Base-by-base conservation (phyloP, 768 basidiomycete genomes). In the Boletus edulis region DNA sequence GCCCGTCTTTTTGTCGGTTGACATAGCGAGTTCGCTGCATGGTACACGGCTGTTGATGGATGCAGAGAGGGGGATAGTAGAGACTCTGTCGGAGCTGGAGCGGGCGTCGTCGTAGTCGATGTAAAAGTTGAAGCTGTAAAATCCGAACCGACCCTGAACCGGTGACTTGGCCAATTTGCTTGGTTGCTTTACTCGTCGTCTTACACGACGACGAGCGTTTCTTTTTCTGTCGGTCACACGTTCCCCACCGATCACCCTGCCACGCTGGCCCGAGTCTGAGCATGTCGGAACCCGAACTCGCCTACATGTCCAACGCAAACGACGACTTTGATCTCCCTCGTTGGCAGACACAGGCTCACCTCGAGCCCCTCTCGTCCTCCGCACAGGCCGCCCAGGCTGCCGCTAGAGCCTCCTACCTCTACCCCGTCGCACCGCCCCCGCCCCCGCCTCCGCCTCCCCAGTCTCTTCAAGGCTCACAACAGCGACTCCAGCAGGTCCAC, bases 271-370 rank as follows among this genome's bases (percentile, higher is more conserved):
- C 58, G 20, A 18, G 20, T 43, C 44, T 44, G 46, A 60, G 67
- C 72, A 87, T 88, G 85, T 86, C 85, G 66, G 84, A 87, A 81
- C 80, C 84, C 69, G 85, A 87, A 76, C 79, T 85, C 56, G 79
- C 78, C 62, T 87, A 85, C 81, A 87, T 89, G 77, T 77, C 79
- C 75, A 83, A 82, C 76, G 73, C 84, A 66, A 87, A 89, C 84
- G 87, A 90, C 77, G 83, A 82, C 75, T 91, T 89, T 75, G 88
- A 89, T 70, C 80, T 81, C 54, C 80, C 81, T 58, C 80, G 80
- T 65, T 81, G 78, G 80, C 78, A 77, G 60, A 76, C 78, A 14
- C 78, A 77, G 66, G 66, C 73, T 34, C 68, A 71, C 41, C 67
- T 74, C 64, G 78, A 79, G 69, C 64, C 75, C 49, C 72, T 78